phyloP scores from a whole-genome alignment of 805 yeast species.

The Candida dendrica region DNA sequence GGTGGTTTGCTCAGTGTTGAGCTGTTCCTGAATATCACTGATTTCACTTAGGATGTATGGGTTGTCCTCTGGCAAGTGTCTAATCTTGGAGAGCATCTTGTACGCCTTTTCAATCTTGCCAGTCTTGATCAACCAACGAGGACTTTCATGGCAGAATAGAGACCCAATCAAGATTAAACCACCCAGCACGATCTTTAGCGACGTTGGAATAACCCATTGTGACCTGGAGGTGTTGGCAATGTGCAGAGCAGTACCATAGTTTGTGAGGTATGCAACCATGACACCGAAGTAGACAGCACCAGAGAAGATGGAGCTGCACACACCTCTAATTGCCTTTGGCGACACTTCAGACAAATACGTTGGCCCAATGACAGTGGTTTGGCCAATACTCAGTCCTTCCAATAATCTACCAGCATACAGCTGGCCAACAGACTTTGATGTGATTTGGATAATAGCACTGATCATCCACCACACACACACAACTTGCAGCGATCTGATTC shows the following conservation, averaged over 20 bases:
- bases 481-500: constrained; percentile 39
- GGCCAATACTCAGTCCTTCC: constrained; percentile 52
- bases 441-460: constrained; percentile 41
- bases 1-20: constrained; percentile 29
- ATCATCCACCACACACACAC: constrained; percentile 37
- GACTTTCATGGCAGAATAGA: constrained; percentile 40
- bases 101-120: constrained; percentile 36
- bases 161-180: constrained; percentile 38
- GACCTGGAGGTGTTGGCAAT: constrained; percentile 25
- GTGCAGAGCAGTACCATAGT: constrained; percentile 46
- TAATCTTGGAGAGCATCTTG: constrained; percentile 31
- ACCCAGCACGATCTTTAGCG: constrained; percentile 40
- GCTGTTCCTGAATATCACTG: constrained; percentile 42
- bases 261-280: constrained; percentile 39
- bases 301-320: constrained; percentile 44
- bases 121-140: constrained; percentile 36
- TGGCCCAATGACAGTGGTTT: constrained; percentile 50
- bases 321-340: constrained; percentile 45
- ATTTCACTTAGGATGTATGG: constrained; percentile 44
- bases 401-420: constrained; percentile 48
- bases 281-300: constrained; percentile 54
- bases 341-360: constrained; percentile 46
- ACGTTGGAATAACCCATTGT: constrained; percentile 50
- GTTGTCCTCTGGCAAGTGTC: constrained; percentile 40
- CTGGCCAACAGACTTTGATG: constrained; percentile 39